Percentiles rank a stretch among this genome's conserved stretches.
Conservation (phyloP, 78 protist species). For the Bigelowiella natans region DNA sequence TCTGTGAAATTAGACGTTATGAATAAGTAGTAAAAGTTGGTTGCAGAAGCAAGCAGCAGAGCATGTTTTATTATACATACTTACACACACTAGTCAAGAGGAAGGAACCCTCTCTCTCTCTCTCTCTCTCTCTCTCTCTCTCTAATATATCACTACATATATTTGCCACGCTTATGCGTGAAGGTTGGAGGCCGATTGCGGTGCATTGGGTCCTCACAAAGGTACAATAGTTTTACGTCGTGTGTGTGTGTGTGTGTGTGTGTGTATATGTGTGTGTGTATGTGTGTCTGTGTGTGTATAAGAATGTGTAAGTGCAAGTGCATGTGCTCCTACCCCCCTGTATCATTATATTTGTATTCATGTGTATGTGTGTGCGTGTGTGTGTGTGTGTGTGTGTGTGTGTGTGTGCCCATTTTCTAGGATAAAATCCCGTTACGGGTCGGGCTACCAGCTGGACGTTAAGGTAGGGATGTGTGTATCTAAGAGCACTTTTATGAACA, state of each 20-base stretch:
- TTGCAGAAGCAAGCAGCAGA: too few relatives aligned
- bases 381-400: not conserved
- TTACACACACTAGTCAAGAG: too few relatives aligned
- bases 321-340: not conserved
- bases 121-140: not conserved
- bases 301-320: not conserved
- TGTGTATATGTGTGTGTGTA: not conserved
- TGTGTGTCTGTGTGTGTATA: not conserved
- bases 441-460: not conserved
- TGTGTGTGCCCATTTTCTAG: not conserved
- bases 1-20: too few relatives aligned
- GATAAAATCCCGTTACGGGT: not conserved
- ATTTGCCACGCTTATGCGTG: not conserved
- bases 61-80: too few relatives aligned
- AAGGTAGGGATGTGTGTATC: too few relatives aligned
- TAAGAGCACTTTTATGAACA: too few relatives aligned
- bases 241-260: not conserved
- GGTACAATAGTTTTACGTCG: not conserved
- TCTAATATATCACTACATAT: not conserved
- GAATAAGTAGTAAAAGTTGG: too few relatives aligned
- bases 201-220: conserved; percentile 4
- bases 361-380: not conserved
- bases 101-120: too few relatives aligned
- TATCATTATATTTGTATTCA: not conserved
- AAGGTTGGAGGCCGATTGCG: conserved; percentile 10